Evolutionary conservation across 768 basidiomycete species (phyloP), one percentile per base, ranked within the genome.

Genomic region (Termitomyces sp.): DNA sequence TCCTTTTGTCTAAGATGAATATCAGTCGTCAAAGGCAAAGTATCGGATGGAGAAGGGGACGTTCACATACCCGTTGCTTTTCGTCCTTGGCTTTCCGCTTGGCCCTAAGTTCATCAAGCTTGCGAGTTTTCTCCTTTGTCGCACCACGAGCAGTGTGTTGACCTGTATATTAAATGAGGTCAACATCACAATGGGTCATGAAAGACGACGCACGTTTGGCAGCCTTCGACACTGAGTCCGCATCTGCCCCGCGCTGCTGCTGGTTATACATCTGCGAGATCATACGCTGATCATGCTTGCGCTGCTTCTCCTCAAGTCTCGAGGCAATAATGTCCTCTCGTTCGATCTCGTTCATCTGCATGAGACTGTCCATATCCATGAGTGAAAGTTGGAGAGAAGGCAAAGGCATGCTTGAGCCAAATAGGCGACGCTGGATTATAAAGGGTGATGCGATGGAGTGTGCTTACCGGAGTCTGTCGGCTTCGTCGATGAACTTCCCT

Each of bases 71-170:
- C 59, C 87, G 82, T 69, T 87, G 89, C 72, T 89, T 88, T 71
- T 95, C 92, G 62, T 88, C 92, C 73, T 94, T 95, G 9, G 92
- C 93, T 65, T 88, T 91, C 36, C 95, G 82, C 65, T 80, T 88
- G 5, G 89, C 91, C 73, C 90, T 95, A 27, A 97, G 79, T 69
- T 94, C 94, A 59, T 89, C 89, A 9, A 94, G 79, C 67, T 87
- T 90, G 54, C 82, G 80, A 4, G 80, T 78, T 75, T 93, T 93
- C 71, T 93, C 90, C 68, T 89, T 92, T 0, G 89, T 91, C 2
- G 83, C 83, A 6, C 89, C 90, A 49, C 88, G 82, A 6, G 76
- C 76, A 3, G 84, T 80, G 67, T 92, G 89, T 72, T 89, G 88
- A 30, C 92, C 91, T 91, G 64, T 26, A 36, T 45, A 56, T 39